Conservation (phyloP, 2,329 filamentous ascomycete species). For the Xylariomycetidae sp. region DNA sequence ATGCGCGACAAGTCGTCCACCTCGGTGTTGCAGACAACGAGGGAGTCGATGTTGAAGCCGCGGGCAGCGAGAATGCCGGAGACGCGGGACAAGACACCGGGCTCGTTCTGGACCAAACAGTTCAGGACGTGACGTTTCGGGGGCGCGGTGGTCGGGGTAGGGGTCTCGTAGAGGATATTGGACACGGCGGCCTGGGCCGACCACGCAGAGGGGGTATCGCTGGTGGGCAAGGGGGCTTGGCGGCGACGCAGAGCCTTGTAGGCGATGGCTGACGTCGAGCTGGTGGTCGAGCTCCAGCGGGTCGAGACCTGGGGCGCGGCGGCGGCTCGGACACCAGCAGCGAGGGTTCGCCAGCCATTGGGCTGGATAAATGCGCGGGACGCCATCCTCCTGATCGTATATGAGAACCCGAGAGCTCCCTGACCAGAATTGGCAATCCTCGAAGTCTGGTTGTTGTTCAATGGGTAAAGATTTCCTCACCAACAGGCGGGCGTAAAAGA, state of each 20-base stretch:
- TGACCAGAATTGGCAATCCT: slow-evolving; percentile 23
- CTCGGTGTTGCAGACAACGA: slow-evolving; percentile 97
- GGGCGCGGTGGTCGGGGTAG: slow-evolving; percentile 73
- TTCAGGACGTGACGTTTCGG: slow-evolving; percentile 96
- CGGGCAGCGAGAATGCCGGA: slow-evolving; percentile 93
- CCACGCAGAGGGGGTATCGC: slow-evolving; percentile 70
- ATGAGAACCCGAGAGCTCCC: slow-evolving; percentile 20
- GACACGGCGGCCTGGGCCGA: slow-evolving; percentile 93
- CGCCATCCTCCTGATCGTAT: slow-evolving; percentile 25
- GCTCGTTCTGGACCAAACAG: slow-evolving; percentile 98
- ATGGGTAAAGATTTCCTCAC: slow-evolving; percentile 14
- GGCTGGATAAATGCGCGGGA: slow-evolving; percentile 22
- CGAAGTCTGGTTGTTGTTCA: slow-evolving; percentile 13
- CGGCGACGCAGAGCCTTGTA: slow-evolving; percentile 96
- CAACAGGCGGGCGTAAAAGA: background rate
- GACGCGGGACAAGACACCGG: slow-evolving; percentile 91
- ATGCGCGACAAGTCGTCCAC: slow-evolving; percentile 95
- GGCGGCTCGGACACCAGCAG: slow-evolving; percentile 12
- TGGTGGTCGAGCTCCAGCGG: slow-evolving; percentile 45
- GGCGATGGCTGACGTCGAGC: slow-evolving; percentile 87
- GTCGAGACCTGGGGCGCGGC: slow-evolving; percentile 12
- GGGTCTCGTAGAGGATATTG: slow-evolving; percentile 98
- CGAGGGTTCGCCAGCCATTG: slow-evolving; percentile 21
- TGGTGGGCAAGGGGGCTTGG: slow-evolving; percentile 77
- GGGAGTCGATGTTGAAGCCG: slow-evolving; percentile 98